Percentiles rank a stretch among this genome's conserved stretches.
Conservation (phyloP, 257 asterid species). For the Solanum medicagineum region DNA sequence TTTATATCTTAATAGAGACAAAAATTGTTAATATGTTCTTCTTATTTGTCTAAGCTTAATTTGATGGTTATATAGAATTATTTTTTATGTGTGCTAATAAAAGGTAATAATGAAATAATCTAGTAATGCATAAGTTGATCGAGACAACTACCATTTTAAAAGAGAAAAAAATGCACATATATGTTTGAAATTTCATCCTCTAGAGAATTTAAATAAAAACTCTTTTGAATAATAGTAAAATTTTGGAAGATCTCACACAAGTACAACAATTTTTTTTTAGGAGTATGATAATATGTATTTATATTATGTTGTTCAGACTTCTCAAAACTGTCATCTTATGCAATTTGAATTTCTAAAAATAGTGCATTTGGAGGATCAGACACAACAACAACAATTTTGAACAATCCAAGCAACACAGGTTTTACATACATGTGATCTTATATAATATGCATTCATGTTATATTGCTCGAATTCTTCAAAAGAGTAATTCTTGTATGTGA, state of each 20-base stretch:
- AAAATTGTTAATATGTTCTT: neutral
- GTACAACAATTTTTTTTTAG: neutral
- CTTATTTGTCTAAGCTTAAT: neutral
- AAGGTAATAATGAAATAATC: neutral
- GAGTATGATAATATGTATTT: neutral
- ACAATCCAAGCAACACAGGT: neutral
- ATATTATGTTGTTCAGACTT: neutral
- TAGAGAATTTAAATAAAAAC: neutral
- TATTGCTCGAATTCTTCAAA: neutral
- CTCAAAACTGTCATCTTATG: neutral
- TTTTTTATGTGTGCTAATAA: rapidly evolving
- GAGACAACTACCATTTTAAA: neutral
- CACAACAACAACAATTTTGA: neutral
- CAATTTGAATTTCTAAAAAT: neutral
- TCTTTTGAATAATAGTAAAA: neutral
- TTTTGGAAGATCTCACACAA: neutral
- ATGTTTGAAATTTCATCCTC: neutral
- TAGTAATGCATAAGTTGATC: neutral
- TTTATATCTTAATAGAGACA: neutral
- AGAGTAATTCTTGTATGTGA: neutral
- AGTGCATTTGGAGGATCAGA: neutral
- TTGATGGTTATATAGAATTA: neutral
- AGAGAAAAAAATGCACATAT: neutral
- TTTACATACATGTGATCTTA: neutral
- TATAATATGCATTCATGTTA: neutral